These are phyloP conservation scores for Cryptosporidium canis DNA, from an alignment of 169 alveolate species.

Conservation along the genomic window DNA sequence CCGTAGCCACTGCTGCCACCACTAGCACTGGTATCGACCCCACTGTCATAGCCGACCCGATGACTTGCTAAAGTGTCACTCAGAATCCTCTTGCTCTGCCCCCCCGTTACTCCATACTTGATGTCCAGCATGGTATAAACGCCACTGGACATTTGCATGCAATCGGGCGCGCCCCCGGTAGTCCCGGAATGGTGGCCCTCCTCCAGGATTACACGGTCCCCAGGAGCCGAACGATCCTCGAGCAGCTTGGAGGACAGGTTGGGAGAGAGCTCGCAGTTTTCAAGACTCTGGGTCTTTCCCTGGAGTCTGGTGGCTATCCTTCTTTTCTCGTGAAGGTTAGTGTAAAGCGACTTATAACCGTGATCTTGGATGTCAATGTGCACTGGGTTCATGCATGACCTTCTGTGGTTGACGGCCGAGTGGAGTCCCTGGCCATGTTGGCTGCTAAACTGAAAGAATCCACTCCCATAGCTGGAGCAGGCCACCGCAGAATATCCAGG, in stretches of 20 bases:
- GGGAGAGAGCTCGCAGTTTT: background rate
- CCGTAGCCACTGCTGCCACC: background rate
- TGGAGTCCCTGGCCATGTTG: background rate
- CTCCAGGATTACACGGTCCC: background rate
- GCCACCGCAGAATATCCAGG: constrained; percentile 36
- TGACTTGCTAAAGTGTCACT: background rate
- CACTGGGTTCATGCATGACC: constrained; percentile 7
- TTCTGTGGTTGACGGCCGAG: constrained; percentile 8
- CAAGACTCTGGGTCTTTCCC: constrained; percentile 4
- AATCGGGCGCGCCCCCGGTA: background rate
- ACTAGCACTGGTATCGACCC: background rate
- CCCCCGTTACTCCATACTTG: constrained; percentile 12
- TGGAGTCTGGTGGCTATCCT: constrained; percentile 43
- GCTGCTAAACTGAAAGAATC: constrained; percentile 30
- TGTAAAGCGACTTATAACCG: background rate
- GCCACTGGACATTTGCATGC: constrained; percentile 17
- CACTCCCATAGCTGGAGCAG: constrained; percentile 23
- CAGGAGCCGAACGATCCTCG: background rate
- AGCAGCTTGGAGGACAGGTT: background rate
- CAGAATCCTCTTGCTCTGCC: background rate
- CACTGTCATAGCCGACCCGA: background rate
- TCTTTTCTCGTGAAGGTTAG: background rate
- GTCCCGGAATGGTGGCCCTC: background rate
- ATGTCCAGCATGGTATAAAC: constrained; percentile 38
- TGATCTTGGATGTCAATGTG: constrained; percentile 21